A percentile compares a stretch with the other conserved stretches of the same genome.
Evolutionary conservation across 371 early-diverging fungal genomes (phyloP).

Genomic region (Mycotypha africana): DNA sequence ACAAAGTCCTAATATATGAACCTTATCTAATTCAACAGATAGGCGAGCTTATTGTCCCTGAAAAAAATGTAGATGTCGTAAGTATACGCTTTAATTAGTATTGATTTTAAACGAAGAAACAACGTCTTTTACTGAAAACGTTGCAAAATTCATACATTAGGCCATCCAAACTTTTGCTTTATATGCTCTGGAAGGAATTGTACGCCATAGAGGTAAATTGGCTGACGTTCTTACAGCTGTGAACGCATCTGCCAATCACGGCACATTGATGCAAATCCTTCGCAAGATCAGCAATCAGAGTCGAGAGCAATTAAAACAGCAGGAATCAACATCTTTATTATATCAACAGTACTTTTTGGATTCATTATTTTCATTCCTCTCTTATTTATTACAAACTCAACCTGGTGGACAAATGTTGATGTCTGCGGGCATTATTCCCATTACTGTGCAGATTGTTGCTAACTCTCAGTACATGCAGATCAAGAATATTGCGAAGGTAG

Average conservation of each 20-base stretch:
- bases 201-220: slow-evolving; percentile 69
- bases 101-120: too few relatives aligned
- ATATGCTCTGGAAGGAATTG: slow-evolving; percentile 78
- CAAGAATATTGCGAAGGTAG: slow-evolving; percentile 67
- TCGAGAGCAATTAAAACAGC: too few relatives aligned
- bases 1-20: slow-evolving; percentile 80
- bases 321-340: slow-evolving; percentile 36
- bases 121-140: too few relatives aligned
- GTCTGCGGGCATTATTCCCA: slow-evolving; percentile 83
- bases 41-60: slow-evolving; percentile 72
- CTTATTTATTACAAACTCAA: slow-evolving; percentile 71
- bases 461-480: slow-evolving; percentile 45
- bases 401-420: slow-evolving; percentile 88
- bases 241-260: slow-evolving; percentile 93
- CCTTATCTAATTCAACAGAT: slow-evolving; percentile 79
- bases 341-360: slow-evolving; percentile 78
- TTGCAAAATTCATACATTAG: slow-evolving; percentile 24
- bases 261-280: slow-evolving; percentile 76
- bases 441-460: slow-evolving; percentile 59
- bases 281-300: slow-evolving; percentile 67
- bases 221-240: slow-evolving; percentile 81
- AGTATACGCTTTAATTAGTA: slow-evolving; percentile 2
- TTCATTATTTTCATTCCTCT: slow-evolving; percentile 74
- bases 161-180: slow-evolving; percentile 74
- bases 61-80: slow-evolving; percentile 34